Evolutionary conservation across 495 filamentous ascomycete genomes (phyloP), one percentile per base, ranked within the genome.

Genomic region (Penicillium malachiteum): DNA sequence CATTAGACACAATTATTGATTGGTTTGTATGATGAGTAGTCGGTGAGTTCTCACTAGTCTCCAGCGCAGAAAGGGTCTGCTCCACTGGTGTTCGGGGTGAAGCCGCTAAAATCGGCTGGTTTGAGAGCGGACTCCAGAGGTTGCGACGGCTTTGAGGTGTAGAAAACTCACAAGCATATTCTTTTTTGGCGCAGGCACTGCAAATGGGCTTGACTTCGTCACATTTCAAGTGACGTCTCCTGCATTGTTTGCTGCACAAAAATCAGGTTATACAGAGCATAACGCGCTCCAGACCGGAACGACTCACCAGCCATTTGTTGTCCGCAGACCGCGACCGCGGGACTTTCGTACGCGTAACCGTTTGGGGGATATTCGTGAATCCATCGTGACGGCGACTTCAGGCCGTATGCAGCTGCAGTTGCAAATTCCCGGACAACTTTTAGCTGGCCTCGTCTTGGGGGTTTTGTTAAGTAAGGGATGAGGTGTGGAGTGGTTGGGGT

Each of bases 141-240:
- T 47, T 46, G 26, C 32, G 48, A 41, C 5, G 31, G 1, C 9
- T 26, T 8, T 45, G 32, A 6, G 17, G 21, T 14, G 33, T 56
- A 18, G 50, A 34, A 37, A 50, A 64, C 4, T 11, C 50, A 31
- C 45, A 48, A 10, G 13, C 26, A n/a, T 35, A 34, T 5, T 57
- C 51, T 9, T 57, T 50, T 16, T 48, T 64, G 8, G 21, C 41
- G 48, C 61, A 64, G 18, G 46, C 35, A 0, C 57, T 48, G 16
- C 61, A 64, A 18, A 50, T 49, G 9, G 61, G 61, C 48, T 55
- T 64, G 1, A 16, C 43, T 30, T 64, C 61, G 34, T 64, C 57
- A 38, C 61, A 64, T 47, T 64, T 64, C 1, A 64, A 11, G 21
- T 55, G 61, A 40, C 61, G 54, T 17, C 49, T 57, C 5, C 61